Base-by-base conservation (phyloP, 2,329 filamentous ascomycete genomes). In the Ophiostoma sp. region DNA sequence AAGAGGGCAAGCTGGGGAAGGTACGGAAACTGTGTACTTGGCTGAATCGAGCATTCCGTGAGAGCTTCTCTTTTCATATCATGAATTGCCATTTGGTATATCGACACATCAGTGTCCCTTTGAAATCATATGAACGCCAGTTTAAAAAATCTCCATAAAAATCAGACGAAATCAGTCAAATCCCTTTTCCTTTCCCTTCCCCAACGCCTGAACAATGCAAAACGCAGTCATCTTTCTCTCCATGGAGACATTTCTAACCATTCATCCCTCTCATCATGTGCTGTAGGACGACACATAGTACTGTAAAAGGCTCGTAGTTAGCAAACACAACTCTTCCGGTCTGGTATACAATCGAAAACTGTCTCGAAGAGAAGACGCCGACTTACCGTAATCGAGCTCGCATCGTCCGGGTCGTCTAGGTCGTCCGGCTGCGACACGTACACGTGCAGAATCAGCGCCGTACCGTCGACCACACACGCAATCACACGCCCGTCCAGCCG, bases 401-500 rank as follows among this genome's bases (percentile, higher is more conserved):
- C 91, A 31, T 93, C 91, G 0, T 87, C 87, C 1, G 82, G 81
- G 2, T 75, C 76, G 72, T 75, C 75, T 1, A 86, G 86, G 78
- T 91, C 90, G 73, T 94, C 92, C 70, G 91, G 90, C 77, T 90
- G 88, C 17, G 91, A 87, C 42, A 96, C 86, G 78, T 94, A 96
- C 2, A 96, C 93, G 79, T 96, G 96, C 33, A 96, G 84, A 55
- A 96, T 93, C 75, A 97, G 81, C 2, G 93, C 93, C 80, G 94
- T 91, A n/a, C 93, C 92, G 78, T 96, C 87, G 52, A 90, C 90
- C 81, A 97, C 94, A 80, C 95, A 98, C 73, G 95, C 96, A 84
- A 98, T 96, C 70, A 98, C 95, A 77, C 94, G 88, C 0, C 94
- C 95, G 77, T 96, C 95, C 39, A 98, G 84, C 69, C 95, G 87